A percentile compares a stretch with the other conserved stretches of the same genome.
Conservation (phyloP, 1,284 basidiomycete species). For the Tetrapyrgos nigripes region DNA sequence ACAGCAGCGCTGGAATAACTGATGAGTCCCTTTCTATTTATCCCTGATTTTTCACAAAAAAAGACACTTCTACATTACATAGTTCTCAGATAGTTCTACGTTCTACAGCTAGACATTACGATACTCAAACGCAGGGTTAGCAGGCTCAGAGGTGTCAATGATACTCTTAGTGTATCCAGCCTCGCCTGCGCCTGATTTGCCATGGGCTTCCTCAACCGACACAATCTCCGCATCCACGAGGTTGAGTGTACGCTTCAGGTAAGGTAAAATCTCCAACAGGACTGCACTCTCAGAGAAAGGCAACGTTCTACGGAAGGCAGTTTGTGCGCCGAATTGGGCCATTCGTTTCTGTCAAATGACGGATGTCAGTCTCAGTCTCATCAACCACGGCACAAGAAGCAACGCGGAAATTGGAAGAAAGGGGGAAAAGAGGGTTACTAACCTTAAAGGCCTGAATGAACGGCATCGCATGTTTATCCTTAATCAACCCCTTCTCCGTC, state of each 20-base stretch:
- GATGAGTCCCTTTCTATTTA: no score
- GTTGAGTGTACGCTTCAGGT: constrained; percentile 86
- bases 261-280: constrained; percentile 75
- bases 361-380: background rate
- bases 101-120: no score
- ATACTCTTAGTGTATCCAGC: constrained; percentile 69
- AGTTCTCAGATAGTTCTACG: constrained; percentile 18
- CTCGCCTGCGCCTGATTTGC: constrained; percentile 56
- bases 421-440: constrained; percentile 21
- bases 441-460: constrained; percentile 95
- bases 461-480: constrained; percentile 97
- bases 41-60: no score
- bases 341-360: constrained; percentile 77
- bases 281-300: constrained; percentile 89
- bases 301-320: constrained; percentile 87
- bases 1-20: no score
- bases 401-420: constrained; percentile 4
- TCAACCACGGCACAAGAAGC: background rate
- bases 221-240: constrained; percentile 77
- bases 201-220: constrained; percentile 73
- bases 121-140: constrained; percentile 86
- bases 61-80: background rate
- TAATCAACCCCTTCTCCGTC: constrained; percentile 82
- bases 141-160: constrained; percentile 90
- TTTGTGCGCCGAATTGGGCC: constrained; percentile 76